A percentile compares a stretch with the other conserved stretches of the same genome.
Conservation (phyloP, 176 grass and related monocot species). For the Calamus simplicifolius region DNA sequence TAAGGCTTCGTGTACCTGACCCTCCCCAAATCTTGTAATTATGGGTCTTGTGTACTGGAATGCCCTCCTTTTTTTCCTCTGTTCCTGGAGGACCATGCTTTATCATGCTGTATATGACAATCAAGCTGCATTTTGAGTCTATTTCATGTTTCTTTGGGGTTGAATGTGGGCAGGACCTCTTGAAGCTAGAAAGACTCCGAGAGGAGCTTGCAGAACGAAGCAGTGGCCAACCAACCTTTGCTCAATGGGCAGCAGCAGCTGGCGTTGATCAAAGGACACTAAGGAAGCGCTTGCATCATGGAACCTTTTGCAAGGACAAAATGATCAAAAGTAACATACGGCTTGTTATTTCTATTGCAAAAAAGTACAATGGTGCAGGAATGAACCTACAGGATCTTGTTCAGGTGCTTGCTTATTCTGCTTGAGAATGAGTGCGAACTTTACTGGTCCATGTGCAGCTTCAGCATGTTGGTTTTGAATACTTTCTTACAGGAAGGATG, state of each 20-base stretch:
- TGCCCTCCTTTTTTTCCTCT: too few relatives aligned
- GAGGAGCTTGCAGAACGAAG: conserved; percentile 33
- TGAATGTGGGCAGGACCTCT: conserved; percentile 54
- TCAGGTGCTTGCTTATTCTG: conserved; percentile 40
- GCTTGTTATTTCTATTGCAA: conserved; percentile 90
- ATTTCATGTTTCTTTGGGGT: neutral
- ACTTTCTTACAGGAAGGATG: conserved; percentile 56
- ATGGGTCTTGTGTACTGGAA: too few relatives aligned
- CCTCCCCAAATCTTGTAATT: too few relatives aligned
- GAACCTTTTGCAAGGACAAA: conserved; percentile 58
- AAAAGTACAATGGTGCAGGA: conserved; percentile 40
- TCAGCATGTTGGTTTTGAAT: conserved; percentile 12
- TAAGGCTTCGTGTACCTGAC: too few relatives aligned
- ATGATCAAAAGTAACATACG: conserved; percentile 82
- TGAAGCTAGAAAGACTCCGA: conserved; percentile 54
- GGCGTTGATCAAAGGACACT: conserved; percentile 46
- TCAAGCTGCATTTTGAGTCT: too few relatives aligned
- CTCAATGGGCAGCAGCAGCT: conserved; percentile 71
- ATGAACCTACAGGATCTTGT: conserved; percentile 70
- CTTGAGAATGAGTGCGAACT: too few relatives aligned
- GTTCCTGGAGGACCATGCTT: too few relatives aligned
- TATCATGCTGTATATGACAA: too few relatives aligned
- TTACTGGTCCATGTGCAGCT: neutral
- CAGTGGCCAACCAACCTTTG: conserved; percentile 46
- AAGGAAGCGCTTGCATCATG: conserved; percentile 44